Percentiles rank a stretch among this genome's conserved stretches.
These are phyloP conservation scores for Chrysoporthe cubensis DNA, from an alignment of 2,329 filamentous ascomycete species.

Conservation along the genomic window DNA sequence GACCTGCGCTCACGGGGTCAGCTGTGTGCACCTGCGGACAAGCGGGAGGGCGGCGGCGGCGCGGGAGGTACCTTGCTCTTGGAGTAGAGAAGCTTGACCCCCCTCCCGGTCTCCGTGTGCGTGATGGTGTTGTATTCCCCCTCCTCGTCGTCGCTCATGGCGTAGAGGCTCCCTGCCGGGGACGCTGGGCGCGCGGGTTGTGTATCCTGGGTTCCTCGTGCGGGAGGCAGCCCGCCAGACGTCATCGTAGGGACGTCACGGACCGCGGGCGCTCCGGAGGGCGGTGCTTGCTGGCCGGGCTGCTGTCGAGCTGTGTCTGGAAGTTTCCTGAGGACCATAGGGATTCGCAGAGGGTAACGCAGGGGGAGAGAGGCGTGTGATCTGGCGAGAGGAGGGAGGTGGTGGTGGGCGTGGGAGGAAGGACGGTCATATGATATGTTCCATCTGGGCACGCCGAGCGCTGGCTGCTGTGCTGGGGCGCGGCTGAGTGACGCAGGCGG, in stretches of 20 bases:
- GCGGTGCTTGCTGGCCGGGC: neutral
- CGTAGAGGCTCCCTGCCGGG: conserved; percentile 88
- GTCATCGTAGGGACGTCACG: conserved; percentile 35
- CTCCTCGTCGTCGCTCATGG: conserved; percentile 95
- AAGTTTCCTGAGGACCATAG: conserved; percentile 14
- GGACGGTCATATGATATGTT: conserved; percentile 17
- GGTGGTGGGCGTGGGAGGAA: conserved; percentile 4
- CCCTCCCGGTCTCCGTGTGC: conserved; percentile 73
- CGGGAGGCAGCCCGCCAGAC: conserved; percentile 33
- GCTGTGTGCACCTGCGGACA: neutral
- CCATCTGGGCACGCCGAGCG: neutral
- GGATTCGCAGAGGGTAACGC: neutral
- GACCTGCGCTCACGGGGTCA: conserved; percentile 59
- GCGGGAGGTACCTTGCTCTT: conserved; percentile 82
- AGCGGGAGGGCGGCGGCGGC: neutral
- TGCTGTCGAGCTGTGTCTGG: conserved; percentile 4
- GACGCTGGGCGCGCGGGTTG: conserved; percentile 57
- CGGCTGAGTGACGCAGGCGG: neutral
- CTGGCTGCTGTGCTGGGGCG: neutral
- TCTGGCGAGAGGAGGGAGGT: neutral
- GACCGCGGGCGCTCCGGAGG: neutral
- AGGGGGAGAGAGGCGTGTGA: neutral
- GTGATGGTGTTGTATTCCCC: conserved; percentile 93
- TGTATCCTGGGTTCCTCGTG: conserved; percentile 18
- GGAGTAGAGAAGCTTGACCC: conserved; percentile 91